Base-by-base conservation (phyloP, 768 basidiomycete genomes). In the Termitomyces sp. region DNA sequence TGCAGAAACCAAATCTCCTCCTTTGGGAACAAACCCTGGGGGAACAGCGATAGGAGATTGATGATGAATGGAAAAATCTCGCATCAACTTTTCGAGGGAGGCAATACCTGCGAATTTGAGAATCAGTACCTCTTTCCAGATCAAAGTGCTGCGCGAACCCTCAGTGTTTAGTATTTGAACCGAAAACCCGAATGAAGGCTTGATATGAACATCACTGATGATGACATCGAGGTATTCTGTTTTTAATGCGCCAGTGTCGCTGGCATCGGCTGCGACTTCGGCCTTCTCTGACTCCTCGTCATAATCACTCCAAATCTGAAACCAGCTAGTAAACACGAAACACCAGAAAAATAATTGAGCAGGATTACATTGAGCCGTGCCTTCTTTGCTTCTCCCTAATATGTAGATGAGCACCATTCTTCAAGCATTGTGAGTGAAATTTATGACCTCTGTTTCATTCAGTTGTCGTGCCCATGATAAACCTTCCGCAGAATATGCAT, bases 151-250 rank as follows among this genome's bases (percentile, higher is more conserved):
- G 18, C 47, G 64, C 78, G 55, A 58, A 90, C 95, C 94, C 75
- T 94, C 91, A 1, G 90, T 89, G 70, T 95, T 93, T 20, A 98
- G 81, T 50, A 96, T 80, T 71, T 99, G 96, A 11, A 99, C 89
- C 9, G 95, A 96, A 75, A 99, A 98, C 42, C 73, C 78, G 68
- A 98, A 89, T 30, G 86, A 88, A 55, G 85, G 86, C 57, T 75
- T 77, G 9, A 82, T 78, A 55, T 91, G 85, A 45, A 96, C 82
- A 69, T 97, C 92, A 60, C 92, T 95, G 63, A 98, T 81, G 69
- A 96, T 91, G 61, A 98, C 82, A 69, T 99, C 96, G 46, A 95
- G 78, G 68, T 97, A 98, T 68, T 97, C 91, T 11, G 89, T 73
- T 65, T 89, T 89, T 44, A 93, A 76, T 41, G 87, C 76, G 4